Percentiles rank a stretch among this genome's conserved stretches.
Conservation (phyloP, 2,329 filamentous ascomycete species). For the Pestalotiopsis sp. region DNA sequence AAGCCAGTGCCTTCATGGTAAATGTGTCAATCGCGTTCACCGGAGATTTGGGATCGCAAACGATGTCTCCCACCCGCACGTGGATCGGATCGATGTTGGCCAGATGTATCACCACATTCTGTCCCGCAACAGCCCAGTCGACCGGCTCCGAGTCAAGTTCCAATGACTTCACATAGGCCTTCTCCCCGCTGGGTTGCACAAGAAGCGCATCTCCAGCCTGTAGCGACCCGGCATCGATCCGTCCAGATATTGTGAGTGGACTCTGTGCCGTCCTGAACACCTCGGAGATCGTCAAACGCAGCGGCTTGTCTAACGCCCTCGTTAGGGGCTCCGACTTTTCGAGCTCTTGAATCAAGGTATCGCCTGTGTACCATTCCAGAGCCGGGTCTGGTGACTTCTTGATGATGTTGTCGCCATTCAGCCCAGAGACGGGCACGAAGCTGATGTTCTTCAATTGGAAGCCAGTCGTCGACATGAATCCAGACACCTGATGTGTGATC, state of each 20-base stretch:
- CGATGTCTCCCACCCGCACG: conserved; percentile 79
- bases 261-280: conserved; percentile 82
- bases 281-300: conserved; percentile 85
- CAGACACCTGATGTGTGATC: conserved; percentile 78
- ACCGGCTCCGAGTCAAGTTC: conserved; percentile 71
- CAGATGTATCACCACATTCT: conserved; percentile 83
- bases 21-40: conserved; percentile 73
- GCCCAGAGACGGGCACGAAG: conserved; percentile 87
- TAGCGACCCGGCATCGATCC: conserved; percentile 79
- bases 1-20: conserved; percentile 81
- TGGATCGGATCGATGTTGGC: conserved; percentile 82
- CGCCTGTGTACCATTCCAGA: conserved; percentile 77
- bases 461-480: conserved; percentile 79
- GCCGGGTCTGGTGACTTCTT: conserved; percentile 53
- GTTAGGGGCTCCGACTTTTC: conserved; percentile 76
- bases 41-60: conserved; percentile 70
- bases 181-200: conserved; percentile 79
- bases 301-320: conserved; percentile 72
- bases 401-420: conserved; percentile 85
- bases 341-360: conserved; percentile 79
- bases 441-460: conserved; percentile 80
- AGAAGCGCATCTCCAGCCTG: conserved; percentile 82
- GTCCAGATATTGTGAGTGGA: conserved; percentile 81
- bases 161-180: conserved; percentile 77
- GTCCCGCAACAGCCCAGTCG: conserved; percentile 91